These are phyloP conservation scores for Adansonia digitata DNA, from an alignment of 345 rosid genomes.

Conservation along the genomic window DNA sequence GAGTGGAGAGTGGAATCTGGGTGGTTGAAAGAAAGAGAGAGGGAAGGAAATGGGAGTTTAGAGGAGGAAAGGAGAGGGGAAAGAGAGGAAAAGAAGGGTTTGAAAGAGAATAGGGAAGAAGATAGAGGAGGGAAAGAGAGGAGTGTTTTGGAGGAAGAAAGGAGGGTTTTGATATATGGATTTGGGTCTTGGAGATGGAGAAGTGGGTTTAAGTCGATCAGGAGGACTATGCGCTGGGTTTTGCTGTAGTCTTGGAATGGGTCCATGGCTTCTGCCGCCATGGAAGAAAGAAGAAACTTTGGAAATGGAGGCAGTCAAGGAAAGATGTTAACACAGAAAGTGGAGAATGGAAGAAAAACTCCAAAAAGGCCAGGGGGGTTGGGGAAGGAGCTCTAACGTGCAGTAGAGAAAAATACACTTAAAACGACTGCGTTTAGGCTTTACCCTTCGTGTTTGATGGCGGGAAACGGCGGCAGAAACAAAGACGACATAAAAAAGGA, in stretches of 20 bases:
- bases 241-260: constrained; percentile 37
- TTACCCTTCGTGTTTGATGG: background rate
- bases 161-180: constrained; percentile 37
- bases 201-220: constrained; percentile 72
- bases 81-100: constrained; percentile 79
- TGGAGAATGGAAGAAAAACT: no score
- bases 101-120: constrained; percentile 67
- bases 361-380: no score
- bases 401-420: no score
- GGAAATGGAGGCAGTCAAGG: no score
- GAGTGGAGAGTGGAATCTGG: constrained; percentile 46
- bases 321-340: background rate
- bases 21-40: constrained; percentile 63
- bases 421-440: no score
- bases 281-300: no score
- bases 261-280: constrained; percentile 15
- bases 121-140: no score
- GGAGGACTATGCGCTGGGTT: constrained; percentile 71
- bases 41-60: constrained; percentile 50
- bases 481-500: background rate
- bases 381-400: no score
- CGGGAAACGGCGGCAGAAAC: background rate
- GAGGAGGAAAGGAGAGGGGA: constrained; percentile 90
- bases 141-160: constrained; percentile 51
- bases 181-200: constrained; percentile 29